Evolutionary conservation across 371 early-diverging fungal species (phyloP).

Genomic region (Lichtheimia ramosa): DNA sequence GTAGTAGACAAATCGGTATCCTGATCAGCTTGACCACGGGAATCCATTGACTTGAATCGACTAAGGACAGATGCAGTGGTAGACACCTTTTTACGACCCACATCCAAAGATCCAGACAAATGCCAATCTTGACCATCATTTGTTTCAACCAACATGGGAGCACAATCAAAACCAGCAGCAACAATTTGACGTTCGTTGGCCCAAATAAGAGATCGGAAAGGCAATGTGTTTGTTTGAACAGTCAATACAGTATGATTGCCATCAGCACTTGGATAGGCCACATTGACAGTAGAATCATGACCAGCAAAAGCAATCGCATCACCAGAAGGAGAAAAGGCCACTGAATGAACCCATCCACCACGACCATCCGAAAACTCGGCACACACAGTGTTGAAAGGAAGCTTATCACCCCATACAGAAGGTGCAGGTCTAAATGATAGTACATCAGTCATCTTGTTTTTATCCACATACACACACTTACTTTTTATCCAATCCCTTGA

Average conservation of each 20-base stretch:
- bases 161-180: conserved; percentile 93
- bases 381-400: conserved; percentile 92
- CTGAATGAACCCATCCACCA: conserved; percentile 93
- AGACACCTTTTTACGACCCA: conserved; percentile 60
- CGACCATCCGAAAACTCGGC: conserved; percentile 81
- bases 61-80: conserved; percentile 70
- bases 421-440: conserved; percentile 56
- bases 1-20: conserved; percentile 77
- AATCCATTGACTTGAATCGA: conserved; percentile 94
- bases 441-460: background rate
- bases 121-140: conserved; percentile 65
- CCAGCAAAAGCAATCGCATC: conserved; percentile 86
- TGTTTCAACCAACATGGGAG: conserved; percentile 77
- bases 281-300: conserved; percentile 84
- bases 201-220: conserved; percentile 81
- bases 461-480: conserved; percentile 24
- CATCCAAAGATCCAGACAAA: conserved; percentile 74
- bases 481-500: conserved; percentile 94
- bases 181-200: conserved; percentile 75
- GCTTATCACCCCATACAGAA: conserved; percentile 91
- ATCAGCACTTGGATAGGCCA: conserved; percentile 72
- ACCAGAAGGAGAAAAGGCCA: conserved; percentile 92
- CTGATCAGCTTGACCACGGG: conserved; percentile 68
- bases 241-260: conserved; percentile 51
- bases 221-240: conserved; percentile 69